These are phyloP conservation scores for Beauveria bassiana DNA, from an alignment of 2,329 filamentous ascomycete species.

Conservation along the genomic window DNA sequence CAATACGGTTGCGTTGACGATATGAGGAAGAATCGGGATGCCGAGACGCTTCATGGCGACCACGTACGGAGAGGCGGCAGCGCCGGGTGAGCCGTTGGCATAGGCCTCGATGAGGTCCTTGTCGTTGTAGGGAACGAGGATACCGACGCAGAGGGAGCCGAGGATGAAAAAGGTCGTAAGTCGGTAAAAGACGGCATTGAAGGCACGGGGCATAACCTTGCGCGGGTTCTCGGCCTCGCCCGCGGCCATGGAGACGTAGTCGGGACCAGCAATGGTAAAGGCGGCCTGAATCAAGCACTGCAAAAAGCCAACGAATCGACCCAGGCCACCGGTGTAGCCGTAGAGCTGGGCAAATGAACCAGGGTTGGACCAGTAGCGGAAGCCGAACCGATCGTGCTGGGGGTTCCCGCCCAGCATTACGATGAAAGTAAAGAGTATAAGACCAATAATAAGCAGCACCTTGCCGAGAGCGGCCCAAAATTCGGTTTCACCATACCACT, in stretches of 20 bases:
- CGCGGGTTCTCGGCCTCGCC: slow-evolving; percentile 67
- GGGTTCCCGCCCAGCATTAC: slow-evolving; percentile 81
- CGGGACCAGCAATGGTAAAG: slow-evolving; percentile 60
- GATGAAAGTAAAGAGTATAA: slow-evolving; percentile 72
- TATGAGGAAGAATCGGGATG: slow-evolving; percentile 57
- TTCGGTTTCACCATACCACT: slow-evolving; percentile 70
- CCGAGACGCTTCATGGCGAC: slow-evolving; percentile 60
- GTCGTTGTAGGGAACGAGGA: slow-evolving; percentile 64
- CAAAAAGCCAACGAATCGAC: slow-evolving; percentile 69
- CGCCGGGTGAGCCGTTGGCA: slow-evolving; percentile 49
- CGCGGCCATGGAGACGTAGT: slow-evolving; percentile 62
- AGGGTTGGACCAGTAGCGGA: slow-evolving; percentile 57
- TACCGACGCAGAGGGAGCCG: slow-evolving; percentile 63
- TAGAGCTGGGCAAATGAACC: slow-evolving; percentile 64
- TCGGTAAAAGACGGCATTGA: slow-evolving; percentile 73
- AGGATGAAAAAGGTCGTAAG: slow-evolving; percentile 69
- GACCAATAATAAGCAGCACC: slow-evolving; percentile 60
- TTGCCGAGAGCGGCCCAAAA: slow-evolving; percentile 69
- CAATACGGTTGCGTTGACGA: slow-evolving; percentile 66
- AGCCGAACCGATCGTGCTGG: slow-evolving; percentile 61
- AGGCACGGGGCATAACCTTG: slow-evolving; percentile 62
- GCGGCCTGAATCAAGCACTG: slow-evolving; percentile 65
- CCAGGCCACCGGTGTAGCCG: slow-evolving; percentile 50
- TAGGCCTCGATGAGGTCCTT: slow-evolving; percentile 53
- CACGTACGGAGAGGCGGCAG: slow-evolving; percentile 61